Base-by-base conservation (phyloP, 441 rosid species). In the Croton laevigatus region DNA sequence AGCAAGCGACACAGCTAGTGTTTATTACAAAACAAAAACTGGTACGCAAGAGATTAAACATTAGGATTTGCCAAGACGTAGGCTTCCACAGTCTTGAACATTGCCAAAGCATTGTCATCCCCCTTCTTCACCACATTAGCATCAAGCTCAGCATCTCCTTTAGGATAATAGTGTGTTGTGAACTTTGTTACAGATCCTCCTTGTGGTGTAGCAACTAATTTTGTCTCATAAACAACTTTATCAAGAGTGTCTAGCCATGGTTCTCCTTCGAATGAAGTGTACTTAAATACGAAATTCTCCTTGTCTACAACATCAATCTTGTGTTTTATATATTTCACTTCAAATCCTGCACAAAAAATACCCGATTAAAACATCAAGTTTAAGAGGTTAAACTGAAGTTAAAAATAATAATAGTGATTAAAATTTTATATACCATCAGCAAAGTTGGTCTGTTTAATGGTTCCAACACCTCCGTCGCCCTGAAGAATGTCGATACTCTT, bases 161-260 rank as follows among this genome's bases (percentile, higher is more conserved):
- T 51, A 2, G 75, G 65, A 34, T 54, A 42, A 76, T 69, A 80
- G 62, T 53, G 71, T 73, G 64, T 79, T 8, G 7, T 32, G 32
- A 53, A 55, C 53, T 71, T 83, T 71, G 64, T 59, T 4, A 73
- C 48, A 36, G 76, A 78, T 59, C 82, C 85, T 14, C 86, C 86
- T 17, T 46, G 4, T 1, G 52, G 52, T 1, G 52, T 11, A 46
- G 52, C 4, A 14, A 46, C 52, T 11, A 46, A 4, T 46, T 46
- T 7, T 3, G 17, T 46, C 17, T 46, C 52, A 46, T 46, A 11
- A 6, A 46, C 14, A 46, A 46, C 5, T 46, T 46, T 46, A 14
- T 46, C 52, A 11, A 46, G 14, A 3, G 52, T 46, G 11, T 46
- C 52, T 1, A 14, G 17, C 52, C 52, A 46, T 11, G 52, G 52